Evolutionary conservation across 768 basidiomycete species (phyloP).

Genomic region (Amanita brunnescens): DNA sequence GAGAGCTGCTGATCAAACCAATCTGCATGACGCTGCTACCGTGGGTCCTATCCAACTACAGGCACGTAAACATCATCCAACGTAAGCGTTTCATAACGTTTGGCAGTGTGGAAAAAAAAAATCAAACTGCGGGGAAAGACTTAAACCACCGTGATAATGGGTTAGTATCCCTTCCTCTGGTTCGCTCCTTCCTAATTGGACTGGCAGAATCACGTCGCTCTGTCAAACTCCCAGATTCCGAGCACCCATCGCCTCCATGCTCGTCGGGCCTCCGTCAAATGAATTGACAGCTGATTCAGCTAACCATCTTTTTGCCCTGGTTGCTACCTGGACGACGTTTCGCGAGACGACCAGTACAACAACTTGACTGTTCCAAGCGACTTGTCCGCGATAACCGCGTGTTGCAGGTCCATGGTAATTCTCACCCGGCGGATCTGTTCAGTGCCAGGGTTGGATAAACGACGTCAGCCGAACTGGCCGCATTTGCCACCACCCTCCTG

Average conservation of each 20-base stretch:
- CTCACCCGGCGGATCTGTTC: neutral
- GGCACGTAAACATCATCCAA: neutral
- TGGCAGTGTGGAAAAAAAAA: neutral
- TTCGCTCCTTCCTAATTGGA: constrained; percentile 1
- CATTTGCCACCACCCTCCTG: neutral
- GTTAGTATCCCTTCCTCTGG: neutral
- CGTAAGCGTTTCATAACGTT: neutral
- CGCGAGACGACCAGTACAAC: neutral
- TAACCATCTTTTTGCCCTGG: neutral
- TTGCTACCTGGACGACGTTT: neutral
- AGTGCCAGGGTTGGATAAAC: neutral
- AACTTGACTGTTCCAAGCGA: neutral
- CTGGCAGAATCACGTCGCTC: neutral
- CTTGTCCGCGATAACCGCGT: neutral
- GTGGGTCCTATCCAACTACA: neutral
- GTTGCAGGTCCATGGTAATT: neutral
- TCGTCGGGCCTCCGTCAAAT: neutral
- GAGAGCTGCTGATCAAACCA: too few species aligned
- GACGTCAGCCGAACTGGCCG: neutral
- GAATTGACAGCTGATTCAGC: neutral
- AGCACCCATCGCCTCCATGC: neutral
- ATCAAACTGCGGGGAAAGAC: neutral
- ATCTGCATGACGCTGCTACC: neutral
- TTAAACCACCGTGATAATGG: neutral
- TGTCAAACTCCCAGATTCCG: neutral